Conservation (phyloP, 441 rosid species). For the Breynia disticha region DNA sequence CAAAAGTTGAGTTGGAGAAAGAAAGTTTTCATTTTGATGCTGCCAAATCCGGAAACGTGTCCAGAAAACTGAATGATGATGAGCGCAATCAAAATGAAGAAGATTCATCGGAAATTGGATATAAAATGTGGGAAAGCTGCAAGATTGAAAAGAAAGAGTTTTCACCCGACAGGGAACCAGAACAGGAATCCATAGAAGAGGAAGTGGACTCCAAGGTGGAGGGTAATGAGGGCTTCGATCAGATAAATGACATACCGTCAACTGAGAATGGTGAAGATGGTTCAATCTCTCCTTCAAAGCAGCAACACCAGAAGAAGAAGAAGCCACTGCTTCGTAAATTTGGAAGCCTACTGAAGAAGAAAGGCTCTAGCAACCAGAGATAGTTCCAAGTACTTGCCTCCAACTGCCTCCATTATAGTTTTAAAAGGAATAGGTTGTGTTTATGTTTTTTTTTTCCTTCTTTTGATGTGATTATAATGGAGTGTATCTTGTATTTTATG, state of each 20-base stretch:
- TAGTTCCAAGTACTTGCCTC: constrained; percentile 21
- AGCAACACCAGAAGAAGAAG: constrained; percentile 70
- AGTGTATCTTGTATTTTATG: constrained; percentile 33
- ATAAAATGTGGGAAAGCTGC: constrained; percentile 96
- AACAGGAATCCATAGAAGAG: constrained; percentile 55
- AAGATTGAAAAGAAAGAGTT: constrained; percentile 87
- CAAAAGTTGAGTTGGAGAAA: constrained; percentile 25
- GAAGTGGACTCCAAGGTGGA: constrained; percentile 61
- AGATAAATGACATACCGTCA: constrained; percentile 42
- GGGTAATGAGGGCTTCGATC: constrained; percentile 43
- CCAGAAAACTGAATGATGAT: constrained; percentile 43
- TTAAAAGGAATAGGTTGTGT: constrained; percentile 27
- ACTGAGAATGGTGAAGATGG: constrained; percentile 38
- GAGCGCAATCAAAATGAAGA: constrained; percentile 43
- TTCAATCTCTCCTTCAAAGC: constrained; percentile 44
- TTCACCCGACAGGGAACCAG: constrained; percentile 60
- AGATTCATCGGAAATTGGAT: constrained; percentile 62
- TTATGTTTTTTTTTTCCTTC: constrained; percentile 18
- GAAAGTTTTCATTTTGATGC: constrained; percentile 19
- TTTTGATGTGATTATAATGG: constrained; percentile 22
- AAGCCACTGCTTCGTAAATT: constrained; percentile 78
- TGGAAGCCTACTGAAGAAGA: constrained; percentile 79
- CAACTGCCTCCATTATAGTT: constrained; percentile 22
- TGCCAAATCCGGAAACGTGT: constrained; percentile 28
- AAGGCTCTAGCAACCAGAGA: constrained; percentile 51